Evolutionary conservation across 306 rosid species (phyloP), one percentile per base, ranked within the genome.

Genomic region (Abrus precatorius): DNA sequence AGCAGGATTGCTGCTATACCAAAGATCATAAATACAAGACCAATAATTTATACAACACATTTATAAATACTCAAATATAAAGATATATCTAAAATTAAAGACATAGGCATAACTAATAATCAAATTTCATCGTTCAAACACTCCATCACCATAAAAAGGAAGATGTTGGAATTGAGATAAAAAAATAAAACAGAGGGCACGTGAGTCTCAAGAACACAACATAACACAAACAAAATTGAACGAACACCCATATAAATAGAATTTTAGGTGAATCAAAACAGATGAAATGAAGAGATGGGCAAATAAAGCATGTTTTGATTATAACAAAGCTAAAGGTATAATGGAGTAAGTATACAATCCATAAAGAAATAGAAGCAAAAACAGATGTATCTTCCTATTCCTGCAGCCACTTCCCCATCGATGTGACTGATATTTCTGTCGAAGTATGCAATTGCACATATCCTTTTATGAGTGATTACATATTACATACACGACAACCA

Each of bases 321-420:
- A 55, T 55, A 61, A 30, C 71, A 53, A 30, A 20, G 33, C 45
- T 54, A 32, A 2, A 1, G 9, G 67, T 56, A 30, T 32, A 33
- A 11, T 9, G 9, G 62, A 32, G 32, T 69, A 57, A 32, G 32
- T 69, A 57, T 57, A 69, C n/a, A 14, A 70, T 49, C 61, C 83
- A 32, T 20, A 6, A 12, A 14, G 11, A 52, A 59, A 59, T 7
- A 2, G 0, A 32, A 52, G 64, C 28, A 10, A 30, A 63, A 77
- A 34, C 56, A 72, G 30, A 33, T 56, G 53, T 32, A 63, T 29
- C 41, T 60, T 49, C 57, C 48, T 28, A 45, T 14, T 55, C 13
- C 4, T 9, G 14, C 54, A 50, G 33, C 70, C 59, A 52, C 59
- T 41, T 44, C n/a, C 29, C 41, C 66, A 6, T 2, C 27, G 54